phyloP scores from a whole-genome alignment of 305 asterid genomes.

The Coffea humblotiana region DNA sequence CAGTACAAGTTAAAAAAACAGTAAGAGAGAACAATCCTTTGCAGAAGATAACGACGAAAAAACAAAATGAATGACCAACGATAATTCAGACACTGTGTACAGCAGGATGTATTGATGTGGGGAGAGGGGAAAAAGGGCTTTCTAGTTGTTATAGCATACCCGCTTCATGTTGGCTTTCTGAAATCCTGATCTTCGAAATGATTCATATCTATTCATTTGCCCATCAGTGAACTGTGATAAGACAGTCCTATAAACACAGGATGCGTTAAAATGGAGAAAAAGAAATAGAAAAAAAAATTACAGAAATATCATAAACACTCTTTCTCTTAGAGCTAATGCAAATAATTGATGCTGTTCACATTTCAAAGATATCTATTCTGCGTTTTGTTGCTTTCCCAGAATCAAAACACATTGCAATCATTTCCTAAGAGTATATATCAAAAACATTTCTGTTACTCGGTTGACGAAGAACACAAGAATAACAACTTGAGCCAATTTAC shows the following conservation, averaged over 20 bases:
- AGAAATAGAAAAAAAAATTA: background rate
- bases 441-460: background rate
- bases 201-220: conserved; percentile 92
- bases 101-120: background rate
- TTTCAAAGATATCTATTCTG: background rate
- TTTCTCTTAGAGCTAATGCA: background rate
- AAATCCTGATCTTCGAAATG: conserved; percentile 88
- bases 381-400: background rate
- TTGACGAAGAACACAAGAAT: background rate
- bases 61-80: background rate
- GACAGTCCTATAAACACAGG: conserved; percentile 50
- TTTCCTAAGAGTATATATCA: background rate
- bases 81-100: background rate
- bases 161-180: conserved; percentile 85
- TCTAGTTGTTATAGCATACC: conserved; percentile 36
- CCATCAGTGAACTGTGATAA: conserved; percentile 76
- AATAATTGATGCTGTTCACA: background rate
- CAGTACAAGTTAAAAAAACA: background rate
- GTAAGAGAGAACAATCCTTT: background rate
- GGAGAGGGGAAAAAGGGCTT: background rate
- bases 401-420: background rate
- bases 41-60: background rate
- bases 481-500: background rate
- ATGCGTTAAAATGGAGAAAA: conserved; percentile 22
- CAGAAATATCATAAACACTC: background rate